These are phyloP conservation scores for Amorphotheca resinae DNA, from an alignment of 495 filamentous ascomycete genomes.

Conservation along the genomic window DNA sequence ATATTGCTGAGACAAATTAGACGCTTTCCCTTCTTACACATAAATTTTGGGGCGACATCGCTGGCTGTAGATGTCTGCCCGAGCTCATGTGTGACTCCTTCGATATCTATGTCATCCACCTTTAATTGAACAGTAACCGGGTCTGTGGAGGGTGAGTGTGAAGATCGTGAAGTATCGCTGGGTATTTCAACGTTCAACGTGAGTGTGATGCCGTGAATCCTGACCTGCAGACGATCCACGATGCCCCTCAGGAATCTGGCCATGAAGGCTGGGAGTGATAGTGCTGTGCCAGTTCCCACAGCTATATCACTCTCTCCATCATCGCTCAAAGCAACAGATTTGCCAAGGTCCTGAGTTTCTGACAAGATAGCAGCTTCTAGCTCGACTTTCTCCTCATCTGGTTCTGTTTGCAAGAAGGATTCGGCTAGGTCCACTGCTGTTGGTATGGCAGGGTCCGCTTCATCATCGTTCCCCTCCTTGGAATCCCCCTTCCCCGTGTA, in stretches of 20 bases:
- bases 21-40: conserved; percentile 46
- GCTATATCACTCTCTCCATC: conserved; percentile 42
- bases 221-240: conserved; percentile 62
- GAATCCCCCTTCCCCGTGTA: not conserved
- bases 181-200: conserved; percentile 52
- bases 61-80: conserved; percentile 5
- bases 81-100: conserved; percentile 41
- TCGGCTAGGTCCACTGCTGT: conserved; percentile 75
- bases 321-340: conserved; percentile 39
- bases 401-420: conserved; percentile 77
- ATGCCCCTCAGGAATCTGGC: conserved; percentile 75
- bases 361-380: conserved; percentile 63
- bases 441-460: conserved; percentile 40
- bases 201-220: conserved; percentile 44
- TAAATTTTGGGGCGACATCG: conserved; percentile 21
- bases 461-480: conserved; percentile 6
- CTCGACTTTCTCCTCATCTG: conserved; percentile 57
- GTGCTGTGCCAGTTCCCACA: conserved; percentile 56
- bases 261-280: conserved; percentile 72
- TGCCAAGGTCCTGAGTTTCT: conserved; percentile 50
- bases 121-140: conserved; percentile 51
- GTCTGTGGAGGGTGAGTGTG: conserved; percentile 26
- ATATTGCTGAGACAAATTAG: conserved; percentile 51
- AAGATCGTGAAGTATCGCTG: conserved; percentile 37
- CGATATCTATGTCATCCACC: conserved; percentile 52